phyloP scores from a whole-genome alignment of 345 rosid genomes.

The Salix purpurea region DNA sequence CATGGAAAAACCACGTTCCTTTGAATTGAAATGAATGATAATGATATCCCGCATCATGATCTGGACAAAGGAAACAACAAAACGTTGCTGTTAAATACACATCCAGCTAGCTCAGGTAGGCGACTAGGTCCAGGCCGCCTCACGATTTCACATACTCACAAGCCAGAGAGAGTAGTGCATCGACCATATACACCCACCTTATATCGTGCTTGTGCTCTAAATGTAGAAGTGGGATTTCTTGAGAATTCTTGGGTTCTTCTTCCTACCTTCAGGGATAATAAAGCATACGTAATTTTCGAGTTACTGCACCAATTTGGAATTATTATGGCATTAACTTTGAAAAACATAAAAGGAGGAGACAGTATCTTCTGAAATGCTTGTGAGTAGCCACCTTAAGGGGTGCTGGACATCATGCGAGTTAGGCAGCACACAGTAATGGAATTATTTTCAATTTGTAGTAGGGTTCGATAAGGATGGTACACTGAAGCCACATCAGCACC shows the following conservation, averaged over 20 bases:
- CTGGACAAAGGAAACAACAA: background rate
- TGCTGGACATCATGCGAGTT: background rate
- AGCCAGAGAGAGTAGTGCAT: background rate
- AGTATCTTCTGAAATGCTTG: background rate
- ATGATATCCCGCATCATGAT: background rate
- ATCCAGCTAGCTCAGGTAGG: background rate
- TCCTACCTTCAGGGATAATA: background rate
- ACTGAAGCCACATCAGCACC: background rate
- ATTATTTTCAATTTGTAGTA: background rate
- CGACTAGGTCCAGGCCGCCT: background rate
- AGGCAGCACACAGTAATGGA: background rate
- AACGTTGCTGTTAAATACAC: too few species aligned
- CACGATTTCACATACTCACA: background rate
- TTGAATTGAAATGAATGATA: background rate
- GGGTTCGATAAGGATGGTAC: background rate
- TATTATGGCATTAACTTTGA: background rate
- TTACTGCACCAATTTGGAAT: background rate
- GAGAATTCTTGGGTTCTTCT: background rate
- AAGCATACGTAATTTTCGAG: background rate
- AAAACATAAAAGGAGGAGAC: background rate
- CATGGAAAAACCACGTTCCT: background rate
- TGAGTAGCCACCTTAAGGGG: background rate
- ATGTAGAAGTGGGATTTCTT: background rate
- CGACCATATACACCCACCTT: too few species aligned
- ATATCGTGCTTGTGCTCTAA: background rate